These are phyloP conservation scores for Pseudogymnoascus sp. DNA, from an alignment of 2,329 filamentous ascomycete genomes.

Conservation along the genomic window DNA sequence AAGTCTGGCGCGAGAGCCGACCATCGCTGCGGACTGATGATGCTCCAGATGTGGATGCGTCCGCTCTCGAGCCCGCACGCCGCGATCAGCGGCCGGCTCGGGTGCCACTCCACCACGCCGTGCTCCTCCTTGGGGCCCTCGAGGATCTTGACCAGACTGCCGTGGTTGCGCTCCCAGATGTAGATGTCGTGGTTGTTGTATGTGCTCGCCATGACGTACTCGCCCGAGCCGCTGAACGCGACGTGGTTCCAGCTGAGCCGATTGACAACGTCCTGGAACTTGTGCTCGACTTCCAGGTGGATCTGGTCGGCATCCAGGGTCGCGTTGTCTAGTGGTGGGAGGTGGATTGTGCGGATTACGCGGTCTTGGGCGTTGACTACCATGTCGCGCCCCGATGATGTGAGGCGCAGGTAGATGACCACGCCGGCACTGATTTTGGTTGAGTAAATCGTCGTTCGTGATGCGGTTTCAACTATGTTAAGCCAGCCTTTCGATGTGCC, in stretches of 20 bases:
- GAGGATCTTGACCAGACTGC: conserved; percentile 90
- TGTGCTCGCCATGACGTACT: conserved; percentile 93
- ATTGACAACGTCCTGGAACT: conserved; percentile 97
- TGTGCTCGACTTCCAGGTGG: conserved; percentile 87
- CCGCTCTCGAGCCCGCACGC: conserved; percentile 91
- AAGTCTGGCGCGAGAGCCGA: conserved; percentile 95
- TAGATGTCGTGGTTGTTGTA: conserved; percentile 99
- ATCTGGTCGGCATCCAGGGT: conserved; percentile 78
- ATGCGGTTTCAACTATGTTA: conserved; percentile 84
- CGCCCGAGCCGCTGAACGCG: conserved; percentile 85
- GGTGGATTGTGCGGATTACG: conserved; percentile 84
- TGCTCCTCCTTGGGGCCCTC: conserved; percentile 96
- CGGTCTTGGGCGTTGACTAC: conserved; percentile 92
- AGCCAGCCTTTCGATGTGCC: conserved; percentile 94
- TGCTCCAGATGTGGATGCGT: conserved; percentile 92
- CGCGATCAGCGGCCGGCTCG: conserved; percentile 75
- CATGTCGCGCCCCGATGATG: conserved; percentile 75
- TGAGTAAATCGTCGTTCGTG: conserved; percentile 78
- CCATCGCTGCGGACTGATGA: conserved; percentile 93
- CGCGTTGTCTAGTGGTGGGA: conserved; percentile 66
- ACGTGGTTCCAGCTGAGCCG: conserved; percentile 94
- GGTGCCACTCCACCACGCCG: conserved; percentile 96
- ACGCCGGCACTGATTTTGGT: conserved; percentile 81
- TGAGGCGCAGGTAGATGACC: conserved; percentile 80
- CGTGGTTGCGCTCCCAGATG: conserved; percentile 92